Base-by-base conservation (phyloP, 371 early-diverging fungal genomes). In the Mortierella sp. region DNA sequence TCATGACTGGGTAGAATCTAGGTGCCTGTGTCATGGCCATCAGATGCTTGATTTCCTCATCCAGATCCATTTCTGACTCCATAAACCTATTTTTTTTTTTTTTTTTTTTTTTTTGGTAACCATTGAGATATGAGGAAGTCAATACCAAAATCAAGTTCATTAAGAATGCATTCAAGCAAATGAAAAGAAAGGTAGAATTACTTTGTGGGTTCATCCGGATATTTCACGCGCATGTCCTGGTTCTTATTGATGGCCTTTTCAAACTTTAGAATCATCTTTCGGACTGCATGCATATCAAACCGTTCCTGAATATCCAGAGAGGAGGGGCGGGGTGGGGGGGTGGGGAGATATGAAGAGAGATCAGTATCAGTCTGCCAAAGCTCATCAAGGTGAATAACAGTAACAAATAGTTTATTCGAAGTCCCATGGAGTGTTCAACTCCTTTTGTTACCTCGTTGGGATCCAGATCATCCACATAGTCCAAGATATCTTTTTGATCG, bases 1-100 rank as follows among this genome's bases (percentile, higher is more conserved):
- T 87, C 5, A 96, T 82, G 12, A 87, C 86, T 4, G 89, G 87
- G 74, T 96, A 94, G 37, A 90, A 81, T 12, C 95, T 90, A 15
- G 96, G 97, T 9, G 90, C 92, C 59, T 94, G 91, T 7, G 93
- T 90, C 57, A 95, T 81, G 12, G 87, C 82, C 69, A 90, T 81
- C 55, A 98, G 73, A 28, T 86, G 86, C 66, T 95, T 92, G 66
- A 97, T 90, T 37, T 92, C 93, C 70, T 94, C 96, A 64, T 96
- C 97, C 47, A 98, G 84, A 68, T 97, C 97, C 1, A 96, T 90
- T 81, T 98, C 98, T 26, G 97, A 97, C 62, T 97, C 97, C 82
- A 96, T 91, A 80, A 96, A 98, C 69, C 90, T 84, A 64, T 67
- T 72, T n/a, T 73, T 37, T 37, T 5, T 37, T 73, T 37, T 37